A percentile compares a stretch with the other conserved stretches of the same genome.
Evolutionary conservation across 352 stramenopile species (phyloP).

Genomic region (Globisporangium nagaii): DNA sequence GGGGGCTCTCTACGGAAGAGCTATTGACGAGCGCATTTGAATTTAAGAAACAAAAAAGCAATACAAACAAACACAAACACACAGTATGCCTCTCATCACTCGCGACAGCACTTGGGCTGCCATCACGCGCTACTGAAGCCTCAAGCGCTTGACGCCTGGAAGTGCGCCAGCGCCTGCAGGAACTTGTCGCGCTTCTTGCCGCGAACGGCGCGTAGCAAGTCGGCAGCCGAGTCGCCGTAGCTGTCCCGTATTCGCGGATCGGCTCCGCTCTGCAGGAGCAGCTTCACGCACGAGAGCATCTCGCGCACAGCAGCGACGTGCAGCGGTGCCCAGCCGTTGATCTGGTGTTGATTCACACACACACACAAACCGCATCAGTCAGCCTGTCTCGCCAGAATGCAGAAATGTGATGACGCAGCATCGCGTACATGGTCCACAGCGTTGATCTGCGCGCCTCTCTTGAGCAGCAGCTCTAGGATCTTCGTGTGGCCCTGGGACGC

Average conservation of each 20-base stretch:
- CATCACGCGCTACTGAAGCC: background rate
- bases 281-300: conserved; percentile 30
- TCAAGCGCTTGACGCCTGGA: conserved; percentile 1
- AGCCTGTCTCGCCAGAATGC: no score
- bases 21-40: background rate
- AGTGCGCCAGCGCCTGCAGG: conserved; percentile 34
- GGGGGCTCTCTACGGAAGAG: background rate
- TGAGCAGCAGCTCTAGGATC: conserved; percentile 42
- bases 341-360: no score
- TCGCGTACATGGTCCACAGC: conserved; percentile 48
- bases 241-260: conserved; percentile 30
- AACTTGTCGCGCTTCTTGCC: conserved; percentile 39
- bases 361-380: background rate
- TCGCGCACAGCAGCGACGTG: conserved; percentile 61
- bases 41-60: background rate
- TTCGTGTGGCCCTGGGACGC: conserved; percentile 57
- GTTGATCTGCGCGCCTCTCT: conserved; percentile 35
- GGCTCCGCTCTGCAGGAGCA: conserved; percentile 42
- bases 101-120: no score
- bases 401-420: no score
- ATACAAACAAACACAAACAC: background rate
- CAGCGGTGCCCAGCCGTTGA: conserved; percentile 65
- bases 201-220: conserved; percentile 28
- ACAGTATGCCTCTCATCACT: background rate
- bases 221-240: conserved; percentile 48